These are phyloP conservation scores for Pinus taeda DNA, from an alignment of 75 land plant genomes.

Conservation along the genomic window DNA sequence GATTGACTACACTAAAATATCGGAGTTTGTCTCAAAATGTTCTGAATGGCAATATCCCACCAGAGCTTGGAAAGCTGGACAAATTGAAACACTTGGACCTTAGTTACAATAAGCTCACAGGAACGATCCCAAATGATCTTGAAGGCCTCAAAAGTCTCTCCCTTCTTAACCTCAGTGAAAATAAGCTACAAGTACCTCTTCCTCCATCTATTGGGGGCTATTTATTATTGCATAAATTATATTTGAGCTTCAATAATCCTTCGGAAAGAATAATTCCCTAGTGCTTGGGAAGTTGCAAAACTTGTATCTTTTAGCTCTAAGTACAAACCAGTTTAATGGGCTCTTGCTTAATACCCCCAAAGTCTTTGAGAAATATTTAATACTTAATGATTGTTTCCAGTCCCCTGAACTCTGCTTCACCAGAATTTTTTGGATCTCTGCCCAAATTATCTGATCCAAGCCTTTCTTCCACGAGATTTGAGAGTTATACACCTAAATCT, in stretches of 20 bases:
- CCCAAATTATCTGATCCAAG: not conserved
- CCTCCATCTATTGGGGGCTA: too few species aligned
- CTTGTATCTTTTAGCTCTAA: constrained; percentile 13
- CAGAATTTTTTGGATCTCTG: not conserved
- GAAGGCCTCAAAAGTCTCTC: constrained; percentile 3
- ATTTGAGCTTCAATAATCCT: not conserved
- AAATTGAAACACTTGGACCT: constrained; percentile 46
- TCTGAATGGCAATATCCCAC: constrained; percentile 42
- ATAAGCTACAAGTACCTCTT: too few species aligned
- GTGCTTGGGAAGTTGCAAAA: constrained; percentile 12
- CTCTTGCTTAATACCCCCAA: constrained; percentile 10
- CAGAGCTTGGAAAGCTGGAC: constrained; percentile 30
- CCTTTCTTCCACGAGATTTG: not conserved
- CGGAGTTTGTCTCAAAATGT: constrained; percentile 44
- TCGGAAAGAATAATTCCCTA: constrained; percentile 11
- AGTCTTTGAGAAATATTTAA: not conserved
- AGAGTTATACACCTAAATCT: not conserved
- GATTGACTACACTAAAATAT: constrained; percentile 16
- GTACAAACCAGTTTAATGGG: constrained; percentile 9
- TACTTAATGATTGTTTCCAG: not conserved
- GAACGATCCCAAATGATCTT: not conserved
- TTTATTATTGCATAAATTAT: too few species aligned
- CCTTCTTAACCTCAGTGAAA: too few species aligned
- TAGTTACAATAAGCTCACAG: constrained; percentile 36
- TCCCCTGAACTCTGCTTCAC: not conserved